Conservation (phyloP, 441 rosid species). For the Croton laevigatus region DNA sequence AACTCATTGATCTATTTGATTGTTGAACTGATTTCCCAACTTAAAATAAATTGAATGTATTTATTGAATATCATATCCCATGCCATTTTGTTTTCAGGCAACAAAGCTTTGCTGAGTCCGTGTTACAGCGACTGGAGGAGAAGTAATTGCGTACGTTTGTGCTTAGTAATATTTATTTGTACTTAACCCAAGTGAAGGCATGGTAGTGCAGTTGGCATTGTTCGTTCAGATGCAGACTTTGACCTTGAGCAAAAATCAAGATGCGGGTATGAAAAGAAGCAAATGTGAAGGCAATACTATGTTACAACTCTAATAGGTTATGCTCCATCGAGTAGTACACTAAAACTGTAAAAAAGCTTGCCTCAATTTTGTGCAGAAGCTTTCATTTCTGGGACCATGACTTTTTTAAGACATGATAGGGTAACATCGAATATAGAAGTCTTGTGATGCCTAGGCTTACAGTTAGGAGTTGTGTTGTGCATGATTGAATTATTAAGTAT, state of each 20-base stretch:
- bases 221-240: background rate
- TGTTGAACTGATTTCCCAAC: conserved; percentile 7
- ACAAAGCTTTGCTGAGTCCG: conserved; percentile 78
- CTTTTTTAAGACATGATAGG: background rate
- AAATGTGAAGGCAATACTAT: background rate
- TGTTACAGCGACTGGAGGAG: conserved; percentile 70
- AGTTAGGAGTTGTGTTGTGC: background rate
- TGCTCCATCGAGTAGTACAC: background rate
- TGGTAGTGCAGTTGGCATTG: conserved; percentile 2
- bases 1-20: background rate
- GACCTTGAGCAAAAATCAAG: background rate
- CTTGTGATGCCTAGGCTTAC: background rate
- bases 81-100: conserved; percentile 54
- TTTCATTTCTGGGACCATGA: background rate
- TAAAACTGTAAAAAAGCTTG: background rate
- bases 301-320: background rate
- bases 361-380: background rate
- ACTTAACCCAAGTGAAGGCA: conserved; percentile 11
- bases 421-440: background rate
- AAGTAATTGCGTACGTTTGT: conserved; percentile 30
- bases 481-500: background rate
- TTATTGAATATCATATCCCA: background rate
- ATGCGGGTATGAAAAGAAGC: background rate
- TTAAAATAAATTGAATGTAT: no score
- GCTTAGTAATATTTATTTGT: conserved; percentile 1